A percentile compares a stretch with the other conserved stretches of the same genome.
Evolutionary conservation across 2,329 filamentous ascomycete genomes (phyloP).

Genomic region (Mycosphaerella sp.): DNA sequence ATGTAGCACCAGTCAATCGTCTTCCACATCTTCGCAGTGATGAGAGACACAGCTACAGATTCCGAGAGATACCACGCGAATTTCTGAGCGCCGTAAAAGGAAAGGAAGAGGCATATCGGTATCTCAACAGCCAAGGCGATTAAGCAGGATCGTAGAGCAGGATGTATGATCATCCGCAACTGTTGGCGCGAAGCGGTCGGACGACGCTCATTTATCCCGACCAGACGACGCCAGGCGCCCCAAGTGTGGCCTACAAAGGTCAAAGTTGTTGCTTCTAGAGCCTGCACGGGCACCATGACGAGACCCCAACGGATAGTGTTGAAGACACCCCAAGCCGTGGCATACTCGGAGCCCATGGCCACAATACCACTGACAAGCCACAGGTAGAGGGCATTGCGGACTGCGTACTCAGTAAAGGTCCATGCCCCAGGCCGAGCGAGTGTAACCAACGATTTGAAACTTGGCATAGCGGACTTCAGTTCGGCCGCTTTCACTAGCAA

Average conservation of each 20-base stretch:
- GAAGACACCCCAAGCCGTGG: slow-evolving; percentile 68
- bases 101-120: slow-evolving; percentile 57
- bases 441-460: slow-evolving; percentile 42
- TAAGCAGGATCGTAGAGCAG: slow-evolving; percentile 49
- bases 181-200: slow-evolving; percentile 18
- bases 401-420: slow-evolving; percentile 58
- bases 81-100: slow-evolving; percentile 49
- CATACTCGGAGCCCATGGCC: slow-evolving; percentile 56
- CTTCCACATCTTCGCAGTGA: slow-evolving; percentile 62
- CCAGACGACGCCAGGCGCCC: slow-evolving; percentile 46
- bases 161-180: slow-evolving; percentile 40
- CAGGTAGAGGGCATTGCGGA: slow-evolving; percentile 64
- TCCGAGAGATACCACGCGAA: slow-evolving; percentile 60
- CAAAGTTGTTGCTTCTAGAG: slow-evolving; percentile 59
- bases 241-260: slow-evolving; percentile 63
- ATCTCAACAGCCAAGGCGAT: slow-evolving; percentile 56
- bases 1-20: slow-evolving; percentile 57
- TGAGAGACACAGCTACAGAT: slow-evolving; percentile 51
- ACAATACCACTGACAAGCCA: slow-evolving; percentile 64
- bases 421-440: slow-evolving; percentile 53
- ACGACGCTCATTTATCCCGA: slow-evolving; percentile 28
- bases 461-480: slow-evolving; percentile 30
- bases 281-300: slow-evolving; percentile 65
- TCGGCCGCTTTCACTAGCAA: not conserved
- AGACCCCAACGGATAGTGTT: slow-evolving; percentile 69